phyloP scores from a whole-genome alignment of 768 basidiomycete genomes.

The Auriscalpium microsporum region DNA sequence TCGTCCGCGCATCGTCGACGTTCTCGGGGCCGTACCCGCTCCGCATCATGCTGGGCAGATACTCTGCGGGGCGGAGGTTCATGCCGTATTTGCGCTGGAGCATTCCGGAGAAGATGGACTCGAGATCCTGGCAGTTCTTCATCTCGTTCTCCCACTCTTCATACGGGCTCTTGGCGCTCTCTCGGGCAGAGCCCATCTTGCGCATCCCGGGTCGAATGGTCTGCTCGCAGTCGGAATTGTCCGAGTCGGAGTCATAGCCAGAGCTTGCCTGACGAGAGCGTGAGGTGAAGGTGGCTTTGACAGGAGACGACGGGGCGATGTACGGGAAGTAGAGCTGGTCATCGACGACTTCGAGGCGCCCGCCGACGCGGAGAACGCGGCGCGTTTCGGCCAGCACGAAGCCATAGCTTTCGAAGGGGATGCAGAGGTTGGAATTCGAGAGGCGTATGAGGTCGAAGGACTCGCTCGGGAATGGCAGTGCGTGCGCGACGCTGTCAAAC shows the following conservation, averaged over 20 bases:
- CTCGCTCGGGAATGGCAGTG: slow-evolving; percentile 52
- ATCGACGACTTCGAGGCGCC: slow-evolving; percentile 67
- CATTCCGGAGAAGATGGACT: slow-evolving; percentile 54
- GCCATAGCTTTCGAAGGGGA: slow-evolving; percentile 56
- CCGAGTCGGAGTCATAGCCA: background rate
- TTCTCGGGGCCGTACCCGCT: slow-evolving; percentile 44
- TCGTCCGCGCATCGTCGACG: slow-evolving; percentile 34
- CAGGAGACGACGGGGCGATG: slow-evolving; percentile 21
- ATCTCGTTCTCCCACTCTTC: slow-evolving; percentile 35
- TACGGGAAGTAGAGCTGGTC: slow-evolving; percentile 64
- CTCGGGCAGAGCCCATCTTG: background rate
- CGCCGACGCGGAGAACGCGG: slow-evolving; percentile 52
- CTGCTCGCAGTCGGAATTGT: background rate
- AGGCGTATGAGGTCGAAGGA: slow-evolving; percentile 69
- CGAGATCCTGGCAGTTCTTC: slow-evolving; percentile 37
- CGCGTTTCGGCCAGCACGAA: slow-evolving; percentile 48
- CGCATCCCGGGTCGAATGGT: background rate
- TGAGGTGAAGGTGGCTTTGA: slow-evolving; percentile 3
- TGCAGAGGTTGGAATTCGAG: slow-evolving; percentile 54
- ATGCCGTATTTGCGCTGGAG: slow-evolving; percentile 42
- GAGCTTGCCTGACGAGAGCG: background rate
- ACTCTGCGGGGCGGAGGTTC: slow-evolving; percentile 42
- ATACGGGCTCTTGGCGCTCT: slow-evolving; percentile 5
- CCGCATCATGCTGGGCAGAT: slow-evolving; percentile 37
- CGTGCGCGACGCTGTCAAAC: slow-evolving; percentile 37